Evolutionary conservation across 495 filamentous ascomycete species (phyloP).

Genomic region (Thermochaetoides thermophila): DNA sequence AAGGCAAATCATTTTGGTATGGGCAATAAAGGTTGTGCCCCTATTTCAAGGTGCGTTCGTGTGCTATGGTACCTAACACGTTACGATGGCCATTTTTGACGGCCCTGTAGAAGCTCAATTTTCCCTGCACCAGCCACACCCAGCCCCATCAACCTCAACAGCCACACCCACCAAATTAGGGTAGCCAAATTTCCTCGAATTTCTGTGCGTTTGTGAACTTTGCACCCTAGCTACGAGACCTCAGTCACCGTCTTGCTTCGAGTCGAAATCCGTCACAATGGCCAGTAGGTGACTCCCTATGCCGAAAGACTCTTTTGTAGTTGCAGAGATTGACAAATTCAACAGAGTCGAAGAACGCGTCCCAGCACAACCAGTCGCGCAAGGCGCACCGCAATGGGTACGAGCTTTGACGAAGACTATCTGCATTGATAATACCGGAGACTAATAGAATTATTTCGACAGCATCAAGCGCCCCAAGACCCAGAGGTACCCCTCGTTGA

Average conservation of each 20-base stretch:
- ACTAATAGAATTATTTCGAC: constrained; percentile 6
- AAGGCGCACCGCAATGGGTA: constrained; percentile 99
- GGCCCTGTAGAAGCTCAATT: no score
- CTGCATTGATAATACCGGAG: constrained; percentile 8
- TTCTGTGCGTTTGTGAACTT: constrained; percentile 15
- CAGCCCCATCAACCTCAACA: constrained; percentile 9
- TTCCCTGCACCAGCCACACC: constrained; percentile 13
- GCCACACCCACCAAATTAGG: constrained; percentile 18
- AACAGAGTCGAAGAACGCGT: constrained; percentile 96
- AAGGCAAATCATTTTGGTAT: no score
- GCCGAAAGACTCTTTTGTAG: background rate
- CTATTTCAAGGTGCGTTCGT: no score
- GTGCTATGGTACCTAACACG: no score
- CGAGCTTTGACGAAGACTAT: constrained; percentile 13
- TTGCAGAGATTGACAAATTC: constrained; percentile 10
- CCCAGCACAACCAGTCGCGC: constrained; percentile 90
- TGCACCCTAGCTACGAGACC: constrained; percentile 5
- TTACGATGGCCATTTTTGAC: no score
- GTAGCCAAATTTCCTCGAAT: constrained; percentile 17
- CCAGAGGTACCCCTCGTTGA: constrained; percentile 93
- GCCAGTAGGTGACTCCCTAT: constrained; percentile 27
- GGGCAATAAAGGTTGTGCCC: no score
- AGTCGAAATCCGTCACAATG: constrained; percentile 31
- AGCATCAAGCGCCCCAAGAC: constrained; percentile 99
- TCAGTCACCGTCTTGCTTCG: constrained; percentile 14